Base-by-base conservation (phyloP, 441 rosid species). In the Erodium trifolium region DNA sequence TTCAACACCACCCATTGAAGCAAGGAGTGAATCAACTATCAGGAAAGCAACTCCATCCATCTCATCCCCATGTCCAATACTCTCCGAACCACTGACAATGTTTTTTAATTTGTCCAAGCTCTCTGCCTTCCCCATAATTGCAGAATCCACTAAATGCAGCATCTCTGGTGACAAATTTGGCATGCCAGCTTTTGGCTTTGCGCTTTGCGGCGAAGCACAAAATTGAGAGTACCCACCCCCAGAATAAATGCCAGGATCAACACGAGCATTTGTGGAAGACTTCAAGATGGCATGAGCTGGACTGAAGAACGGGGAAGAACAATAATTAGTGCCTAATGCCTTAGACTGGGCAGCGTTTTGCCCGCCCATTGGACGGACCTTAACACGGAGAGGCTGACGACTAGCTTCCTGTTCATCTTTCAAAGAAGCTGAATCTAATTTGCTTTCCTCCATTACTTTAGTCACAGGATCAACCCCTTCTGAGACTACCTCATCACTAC, bases 1-100 rank as follows among this genome's bases (percentile, higher is more conserved):
- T 86, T 95, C 99, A 74, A 95, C 96, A 68, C 98, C 99, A 72
- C 99, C 99, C 99, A 94, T 94, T 64, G 99, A 92, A 70, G 96
- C 98, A 82, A 95, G 81, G 70, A 95, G 97, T 66, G 98, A 95
- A 83, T 95, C 99, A 72, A 95, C 88, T 77, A 95, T 92, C 83
- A 85, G 81, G 79, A 80, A 90, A 45, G 98, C 90, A 69, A 88
- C 82, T 80, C 85, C 75, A 81, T 94, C 97, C 34, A 86, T 68
- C 75, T 92, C 96, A 68, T 85, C 97, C 65, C 87, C 97, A 67
- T 74, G 68, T 67, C 80, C 97, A 85, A 87, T 90, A 76, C 70
- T 89, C 80, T 95, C 96, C 76, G 68, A 76, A 47, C 98, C 97
- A 49, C 84, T 81, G 6, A 90, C 96, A 73, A 92, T 86, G 78